Evolutionary conservation across 768 basidiomycete species (phyloP).

Genomic region (Crassisporium funariophilum): DNA sequence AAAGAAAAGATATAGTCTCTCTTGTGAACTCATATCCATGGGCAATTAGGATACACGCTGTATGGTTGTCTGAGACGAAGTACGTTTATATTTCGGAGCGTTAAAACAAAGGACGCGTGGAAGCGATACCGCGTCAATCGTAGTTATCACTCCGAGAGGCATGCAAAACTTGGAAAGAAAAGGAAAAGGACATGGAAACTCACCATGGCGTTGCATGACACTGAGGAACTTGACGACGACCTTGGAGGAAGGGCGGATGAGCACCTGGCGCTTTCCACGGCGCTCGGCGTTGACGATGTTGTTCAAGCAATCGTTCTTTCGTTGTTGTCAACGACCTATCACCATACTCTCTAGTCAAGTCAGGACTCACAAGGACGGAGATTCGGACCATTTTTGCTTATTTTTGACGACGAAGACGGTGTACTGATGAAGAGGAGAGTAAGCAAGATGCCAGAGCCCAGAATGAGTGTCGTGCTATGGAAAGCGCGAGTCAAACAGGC

Average conservation of each 20-base stretch:
- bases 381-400: conserved; percentile 78
- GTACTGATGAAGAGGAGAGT: conserved; percentile 27
- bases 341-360: no score
- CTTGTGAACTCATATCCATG: conserved; percentile 56
- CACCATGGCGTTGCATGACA: conserved; percentile 99
- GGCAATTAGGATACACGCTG: conserved; percentile 44
- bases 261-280: conserved; percentile 98
- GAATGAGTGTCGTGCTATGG: conserved; percentile 83
- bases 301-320: conserved; percentile 74
- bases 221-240: conserved; percentile 97
- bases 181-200: conserved; percentile 38
- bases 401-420: conserved; percentile 17
- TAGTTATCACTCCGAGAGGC: conserved; percentile 80
- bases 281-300: conserved; percentile 99
- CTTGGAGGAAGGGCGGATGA: conserved; percentile 96
- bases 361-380: conserved; percentile 78
- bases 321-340: no score
- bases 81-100: conserved; percentile 67
- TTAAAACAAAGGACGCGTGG: conserved; percentile 83
- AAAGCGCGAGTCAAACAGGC: conserved; percentile 82
- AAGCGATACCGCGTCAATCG: conserved; percentile 61
- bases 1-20: conserved; percentile 46
- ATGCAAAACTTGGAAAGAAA: not conserved
- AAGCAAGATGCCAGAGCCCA: conserved; percentile 51
- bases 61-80: conserved; percentile 57